Evolutionary conservation across 1,284 basidiomycete genomes (phyloP), one percentile per base, ranked within the genome.

Genomic region (Rhodotorula sp.): DNA sequence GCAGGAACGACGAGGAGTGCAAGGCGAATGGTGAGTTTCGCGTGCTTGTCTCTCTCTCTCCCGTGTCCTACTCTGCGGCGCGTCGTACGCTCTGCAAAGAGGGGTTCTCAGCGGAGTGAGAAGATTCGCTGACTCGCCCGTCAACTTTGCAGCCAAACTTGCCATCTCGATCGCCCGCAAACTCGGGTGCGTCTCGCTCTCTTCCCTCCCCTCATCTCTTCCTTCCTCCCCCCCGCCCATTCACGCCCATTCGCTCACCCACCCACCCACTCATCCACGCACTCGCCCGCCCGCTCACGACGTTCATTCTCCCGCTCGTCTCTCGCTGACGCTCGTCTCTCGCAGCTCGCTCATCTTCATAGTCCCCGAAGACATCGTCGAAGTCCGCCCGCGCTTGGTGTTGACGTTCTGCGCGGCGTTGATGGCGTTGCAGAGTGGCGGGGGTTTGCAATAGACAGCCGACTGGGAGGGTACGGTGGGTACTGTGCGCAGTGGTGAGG

Each of bases 81-180:
- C n/a, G n/a, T n/a, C n/a, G n/a, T n/a, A n/a, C n/a, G n/a, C n/a
- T n/a, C n/a, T n/a, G n/a, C n/a, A n/a, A n/a, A n/a, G n/a, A n/a
- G n/a, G n/a, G n/a, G n/a, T n/a, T n/a, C n/a, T n/a, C n/a, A n/a
- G n/a, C n/a, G n/a, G n/a, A n/a, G n/a, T n/a, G n/a, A n/a, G n/a
- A n/a, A n/a, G n/a, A n/a, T n/a, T n/a, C n/a, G n/a, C n/a, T n/a
- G n/a, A n/a, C n/a, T n/a, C n/a, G n/a, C n/a, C n/a, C n/a, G n/a
- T n/a, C n/a, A n/a, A n/a, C n/a, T n/a, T n/a, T n/a, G 28, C 71
- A 92, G 92, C 93, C 52, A 96, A 96, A 86, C 81, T 99, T 71
- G 96, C 94, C 24, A 99, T 99, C 77, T 95, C 92, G 9, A 97
- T 99, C 77, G 94, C 95, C 30, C 86, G 95, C 79, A 99, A 99